These are phyloP conservation scores for Pyrenochaeta sp. DNA, from an alignment of 2,329 filamentous ascomycete species.

Conservation along the genomic window DNA sequence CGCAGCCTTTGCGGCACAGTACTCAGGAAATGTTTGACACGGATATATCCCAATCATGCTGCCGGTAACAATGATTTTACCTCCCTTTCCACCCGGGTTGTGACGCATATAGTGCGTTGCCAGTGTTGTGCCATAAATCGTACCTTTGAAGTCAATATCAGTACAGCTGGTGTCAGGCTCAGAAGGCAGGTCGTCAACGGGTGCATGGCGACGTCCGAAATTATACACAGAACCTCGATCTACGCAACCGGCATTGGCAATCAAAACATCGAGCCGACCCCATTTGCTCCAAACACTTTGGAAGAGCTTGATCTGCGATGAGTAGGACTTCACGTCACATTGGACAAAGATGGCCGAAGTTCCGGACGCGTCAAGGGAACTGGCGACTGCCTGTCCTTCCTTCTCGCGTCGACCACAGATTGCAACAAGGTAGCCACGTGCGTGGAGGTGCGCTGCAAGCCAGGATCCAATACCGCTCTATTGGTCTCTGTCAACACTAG, in stretches of 20 bases:
- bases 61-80: constrained; percentile 56
- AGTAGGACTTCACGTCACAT: constrained; percentile 59
- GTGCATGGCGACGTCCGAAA: constrained; percentile 36
- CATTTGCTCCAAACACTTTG: constrained; percentile 53
- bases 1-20: constrained; percentile 62
- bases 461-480: constrained; percentile 60
- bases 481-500: constrained; percentile 3
- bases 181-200: constrained; percentile 48
- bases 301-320: constrained; percentile 56
- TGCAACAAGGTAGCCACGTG: constrained; percentile 49
- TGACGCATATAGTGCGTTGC: constrained; percentile 64
- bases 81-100: constrained; percentile 52
- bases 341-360: constrained; percentile 54
- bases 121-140: constrained; percentile 59
- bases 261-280: constrained; percentile 59
- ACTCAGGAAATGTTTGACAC: constrained; percentile 57
- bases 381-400: constrained; percentile 41
- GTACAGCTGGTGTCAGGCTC: constrained; percentile 57
- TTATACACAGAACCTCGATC: constrained; percentile 58
- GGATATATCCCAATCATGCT: constrained; percentile 57
- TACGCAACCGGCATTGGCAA: constrained; percentile 61
- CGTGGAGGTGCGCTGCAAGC: constrained; percentile 50
- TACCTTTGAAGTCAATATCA: constrained; percentile 60
- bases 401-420: constrained; percentile 52
- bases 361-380: constrained; percentile 23